phyloP scores from a whole-genome alignment of 176 grass and related monocot species.

The Luzula sylvatica region DNA sequence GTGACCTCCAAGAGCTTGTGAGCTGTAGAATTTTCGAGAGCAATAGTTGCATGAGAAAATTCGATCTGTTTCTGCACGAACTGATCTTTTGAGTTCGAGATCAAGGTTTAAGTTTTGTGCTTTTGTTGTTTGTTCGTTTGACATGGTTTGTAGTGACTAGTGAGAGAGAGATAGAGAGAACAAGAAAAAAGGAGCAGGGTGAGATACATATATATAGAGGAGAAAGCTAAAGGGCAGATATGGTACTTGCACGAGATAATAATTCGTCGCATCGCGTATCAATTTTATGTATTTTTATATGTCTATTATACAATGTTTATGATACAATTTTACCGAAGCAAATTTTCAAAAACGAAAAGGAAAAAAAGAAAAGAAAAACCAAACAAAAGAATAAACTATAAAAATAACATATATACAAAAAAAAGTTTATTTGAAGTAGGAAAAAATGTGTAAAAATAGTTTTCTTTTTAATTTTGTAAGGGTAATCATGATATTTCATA shows the following conservation, averaged over 20 bases:
- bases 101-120: constrained; percentile 37
- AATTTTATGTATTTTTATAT: too few species aligned
- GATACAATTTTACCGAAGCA: too few species aligned
- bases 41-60: constrained; percentile 96
- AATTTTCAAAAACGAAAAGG: neutral
- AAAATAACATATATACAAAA: too few species aligned
- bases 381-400: too few species aligned
- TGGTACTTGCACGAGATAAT: neutral
- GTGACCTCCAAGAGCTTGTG: constrained; percentile 90
- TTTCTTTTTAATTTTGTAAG: too few species aligned
- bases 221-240: neutral
- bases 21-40: constrained; percentile 65
- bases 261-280: neutral
- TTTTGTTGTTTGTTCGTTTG: constrained; percentile 11
- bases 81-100: constrained; percentile 27
- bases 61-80: neutral
- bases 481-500: too few species aligned
- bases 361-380: too few species aligned
- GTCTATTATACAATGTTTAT: too few species aligned
- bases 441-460: too few species aligned
- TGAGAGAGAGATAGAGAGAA: constrained; percentile 1
- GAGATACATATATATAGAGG: constrained; percentile 2
- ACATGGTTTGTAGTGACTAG: neutral
- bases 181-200: neutral
- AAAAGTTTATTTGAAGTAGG: too few species aligned